Evolutionary conservation across 345 rosid species (phyloP).

Genomic region (Cardamine occulta): DNA sequence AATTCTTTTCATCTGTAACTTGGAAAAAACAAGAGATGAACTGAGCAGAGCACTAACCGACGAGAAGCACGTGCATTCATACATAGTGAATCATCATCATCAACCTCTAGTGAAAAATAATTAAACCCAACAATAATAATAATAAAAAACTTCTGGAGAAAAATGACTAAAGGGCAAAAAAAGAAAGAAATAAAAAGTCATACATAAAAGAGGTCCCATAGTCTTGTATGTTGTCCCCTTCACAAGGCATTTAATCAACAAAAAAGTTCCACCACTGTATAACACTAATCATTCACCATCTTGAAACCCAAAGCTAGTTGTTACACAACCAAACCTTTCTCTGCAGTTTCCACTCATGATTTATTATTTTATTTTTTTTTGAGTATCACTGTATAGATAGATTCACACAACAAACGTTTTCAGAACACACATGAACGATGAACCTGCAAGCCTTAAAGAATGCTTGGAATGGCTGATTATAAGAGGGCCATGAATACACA

Average conservation of each 20-base stretch:
- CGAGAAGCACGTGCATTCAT: conserved; percentile 44
- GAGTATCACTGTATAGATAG: not conserved
- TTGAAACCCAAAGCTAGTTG: conserved; percentile 37
- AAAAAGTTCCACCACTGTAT: conserved; percentile 39
- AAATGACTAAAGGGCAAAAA: conserved; percentile 35
- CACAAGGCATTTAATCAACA: conserved; percentile 41
- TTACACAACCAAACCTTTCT: conserved; percentile 44
- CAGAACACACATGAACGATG: too few relatives aligned
- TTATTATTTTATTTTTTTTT: conserved; percentile 9
- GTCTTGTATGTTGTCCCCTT: conserved; percentile 42
- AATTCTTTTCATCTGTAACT: conserved; percentile 37
- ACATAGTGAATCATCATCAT: conserved; percentile 33
- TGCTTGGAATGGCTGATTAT: conserved; percentile 3
- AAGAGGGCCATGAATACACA: conserved; percentile 7
- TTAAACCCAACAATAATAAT: not conserved
- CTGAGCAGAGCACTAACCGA: conserved; percentile 39
- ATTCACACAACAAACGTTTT: not conserved
- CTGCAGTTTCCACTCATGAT: conserved; percentile 36
- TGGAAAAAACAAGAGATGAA: conserved; percentile 23
- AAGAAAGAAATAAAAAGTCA: conserved; percentile 27
- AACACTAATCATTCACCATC: conserved; percentile 40
- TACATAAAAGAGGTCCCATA: conserved; percentile 37
- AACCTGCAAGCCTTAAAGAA: not conserved
- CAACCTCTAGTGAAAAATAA: conserved; percentile 34
- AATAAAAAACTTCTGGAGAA: conserved; percentile 11